These are phyloP conservation scores for Pleurotus sapidus DNA, from an alignment of 768 basidiomycete species.

Conservation along the genomic window DNA sequence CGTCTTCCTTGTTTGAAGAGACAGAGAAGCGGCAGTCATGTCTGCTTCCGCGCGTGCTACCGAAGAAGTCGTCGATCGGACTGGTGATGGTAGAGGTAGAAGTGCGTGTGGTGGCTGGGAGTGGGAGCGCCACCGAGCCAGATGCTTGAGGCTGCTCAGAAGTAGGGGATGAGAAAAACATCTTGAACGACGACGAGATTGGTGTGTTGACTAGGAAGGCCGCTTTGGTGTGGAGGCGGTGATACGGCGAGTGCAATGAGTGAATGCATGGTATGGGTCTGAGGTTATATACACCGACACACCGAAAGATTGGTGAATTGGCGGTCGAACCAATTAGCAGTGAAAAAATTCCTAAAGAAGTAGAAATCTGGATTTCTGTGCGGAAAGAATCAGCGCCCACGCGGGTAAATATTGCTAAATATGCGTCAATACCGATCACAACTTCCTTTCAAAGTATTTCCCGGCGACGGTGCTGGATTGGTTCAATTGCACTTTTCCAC, in stretches of 20 bases:
- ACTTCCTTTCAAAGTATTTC: too few species aligned
- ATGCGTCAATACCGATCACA: too few species aligned
- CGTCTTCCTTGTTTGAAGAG: constrained; percentile 4
- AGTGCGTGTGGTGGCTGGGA: background rate
- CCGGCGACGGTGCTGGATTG: too few species aligned
- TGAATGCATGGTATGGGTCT: background rate
- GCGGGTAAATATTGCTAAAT: too few species aligned
- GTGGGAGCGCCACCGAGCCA: background rate
- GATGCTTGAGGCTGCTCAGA: background rate
- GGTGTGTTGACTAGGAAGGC: background rate
- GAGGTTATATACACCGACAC: background rate
- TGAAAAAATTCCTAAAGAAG: too few species aligned
- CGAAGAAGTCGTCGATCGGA: constrained; percentile 1
- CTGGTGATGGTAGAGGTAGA: background rate
- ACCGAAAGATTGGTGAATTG: background rate
- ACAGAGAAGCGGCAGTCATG: constrained; percentile 2
- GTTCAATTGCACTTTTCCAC: too few species aligned
- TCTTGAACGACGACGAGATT: background rate
- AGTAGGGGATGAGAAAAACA: background rate
- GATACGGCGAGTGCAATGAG: background rate
- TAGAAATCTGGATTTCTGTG: too few species aligned
- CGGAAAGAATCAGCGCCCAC: too few species aligned
- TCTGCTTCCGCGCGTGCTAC: background rate
- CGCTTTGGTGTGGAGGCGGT: background rate
- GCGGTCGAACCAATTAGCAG: background rate